Evolutionary conservation across 805 yeast species (phyloP).

Genomic region (Yarrowia sp.): DNA sequence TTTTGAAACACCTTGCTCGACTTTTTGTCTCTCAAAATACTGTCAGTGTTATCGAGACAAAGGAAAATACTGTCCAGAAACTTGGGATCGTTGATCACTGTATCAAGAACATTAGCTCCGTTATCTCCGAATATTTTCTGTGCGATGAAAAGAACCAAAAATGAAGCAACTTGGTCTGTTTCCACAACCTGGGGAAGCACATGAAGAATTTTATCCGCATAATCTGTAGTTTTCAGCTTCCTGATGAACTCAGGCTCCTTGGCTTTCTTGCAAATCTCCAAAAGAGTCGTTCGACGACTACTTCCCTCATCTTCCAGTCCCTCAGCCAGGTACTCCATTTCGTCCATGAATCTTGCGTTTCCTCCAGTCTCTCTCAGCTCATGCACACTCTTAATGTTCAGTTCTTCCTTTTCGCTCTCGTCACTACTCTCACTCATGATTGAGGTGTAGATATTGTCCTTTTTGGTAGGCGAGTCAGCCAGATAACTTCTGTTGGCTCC

Average conservation of each 20-base stretch:
- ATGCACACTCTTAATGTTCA: conserved; percentile 30
- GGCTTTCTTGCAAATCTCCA: conserved; percentile 34
- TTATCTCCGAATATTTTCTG: conserved; percentile 32
- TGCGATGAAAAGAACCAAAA: conserved; percentile 26
- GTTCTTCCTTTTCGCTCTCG: conserved; percentile 19
- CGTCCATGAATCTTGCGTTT: conserved; percentile 36
- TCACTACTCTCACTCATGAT: conserved; percentile 22
- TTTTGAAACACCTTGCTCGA: conserved; percentile 61
- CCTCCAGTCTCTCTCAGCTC: conserved; percentile 31
- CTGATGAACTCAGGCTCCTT: conserved; percentile 16
- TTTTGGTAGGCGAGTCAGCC: conserved; percentile 33
- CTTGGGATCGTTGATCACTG: conserved; percentile 15
- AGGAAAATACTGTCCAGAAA: conserved; percentile 8
- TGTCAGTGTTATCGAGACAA: conserved; percentile 11
- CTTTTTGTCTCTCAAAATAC: conserved; percentile 10
- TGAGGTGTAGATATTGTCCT: background rate
- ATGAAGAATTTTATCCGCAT: conserved; percentile 20
- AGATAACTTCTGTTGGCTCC: conserved; percentile 25
- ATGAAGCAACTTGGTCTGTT: conserved; percentile 10
- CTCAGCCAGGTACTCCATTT: conserved; percentile 26
- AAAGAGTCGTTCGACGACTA: conserved; percentile 28
- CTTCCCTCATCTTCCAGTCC: conserved; percentile 21
- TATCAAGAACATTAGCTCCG: conserved; percentile 22
- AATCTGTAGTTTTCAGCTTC: conserved; percentile 30
- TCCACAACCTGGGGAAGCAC: conserved; percentile 25